These are phyloP conservation scores for Globisporangium abappressorium DNA, from an alignment of 352 stramenopile species.

Conservation along the genomic window DNA sequence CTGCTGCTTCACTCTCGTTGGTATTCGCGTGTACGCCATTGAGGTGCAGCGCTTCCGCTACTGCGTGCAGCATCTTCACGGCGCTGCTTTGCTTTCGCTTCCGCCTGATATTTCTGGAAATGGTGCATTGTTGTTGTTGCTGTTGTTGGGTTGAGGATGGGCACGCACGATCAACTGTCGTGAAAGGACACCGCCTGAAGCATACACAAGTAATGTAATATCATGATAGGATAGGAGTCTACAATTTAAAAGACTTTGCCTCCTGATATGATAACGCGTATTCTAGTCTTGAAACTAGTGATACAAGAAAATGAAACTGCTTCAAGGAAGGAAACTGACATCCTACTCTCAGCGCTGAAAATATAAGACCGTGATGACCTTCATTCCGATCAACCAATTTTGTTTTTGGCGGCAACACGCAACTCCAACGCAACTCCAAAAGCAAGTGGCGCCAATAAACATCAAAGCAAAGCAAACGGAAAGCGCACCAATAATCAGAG, in stretches of 20 bases:
- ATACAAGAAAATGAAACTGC: background rate
- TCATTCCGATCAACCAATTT: constrained; percentile 4
- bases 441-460: constrained; percentile 1
- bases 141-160: background rate
- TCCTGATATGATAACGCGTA: background rate
- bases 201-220: background rate
- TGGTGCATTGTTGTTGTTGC: background rate
- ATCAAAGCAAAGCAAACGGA: background rate
- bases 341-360: constrained; percentile 2
- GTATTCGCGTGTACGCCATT: background rate
- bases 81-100: background rate
- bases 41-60: constrained; percentile 4
- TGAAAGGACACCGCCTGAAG: background rate
- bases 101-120: background rate
- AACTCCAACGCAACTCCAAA: background rate
- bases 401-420: constrained; percentile 3
- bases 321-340: background rate
- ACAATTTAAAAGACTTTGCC: background rate
- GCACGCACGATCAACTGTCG: background rate
- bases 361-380: constrained; percentile 6
- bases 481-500: background rate
- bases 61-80: constrained; percentile 8
- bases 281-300: background rate
- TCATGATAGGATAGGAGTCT: background rate
- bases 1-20: background rate